Evolutionary conservation across 2,329 filamentous ascomycete genomes (phyloP), one percentile per base, ranked within the genome.

Genomic region (Exophiala sp.): DNA sequence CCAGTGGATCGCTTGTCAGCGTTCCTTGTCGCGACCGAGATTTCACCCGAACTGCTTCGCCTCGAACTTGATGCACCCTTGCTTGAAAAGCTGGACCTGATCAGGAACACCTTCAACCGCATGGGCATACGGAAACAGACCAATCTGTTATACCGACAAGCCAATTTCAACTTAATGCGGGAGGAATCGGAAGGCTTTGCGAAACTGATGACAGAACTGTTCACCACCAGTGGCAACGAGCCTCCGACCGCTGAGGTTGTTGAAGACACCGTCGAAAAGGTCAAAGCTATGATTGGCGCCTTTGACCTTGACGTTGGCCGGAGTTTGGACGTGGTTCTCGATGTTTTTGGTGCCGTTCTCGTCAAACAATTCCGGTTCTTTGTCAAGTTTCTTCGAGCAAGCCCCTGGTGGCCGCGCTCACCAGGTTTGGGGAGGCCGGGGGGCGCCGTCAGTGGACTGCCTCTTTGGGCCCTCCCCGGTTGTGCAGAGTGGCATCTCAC

Each of bases 121-220:
- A 81, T 93, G 64, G 85, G 85, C 13, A 89, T 95, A 58, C 83
- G 91, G 48, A 89, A 94, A 63, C 86, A 90, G 42, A 98, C 93
- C 6, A 95, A 96, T 61, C 76, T 93, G 3, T 78, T 98, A 0
- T 98, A 98, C 67, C 85, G 90, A 53, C 93, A 97, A 68, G 88
- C 91, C 11, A 97, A 95, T 67, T 97, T 95, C 73, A 98, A 98
- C 63, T 73, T 98, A 6, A 74, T 98, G 16, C 83, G 93, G 38
- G 93, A 98, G 70, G 93, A 98, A 68, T 88, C 88, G 0, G 93
- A 98, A 69, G 93, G 94, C 34, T 98, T 95, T 65, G 90, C 93
- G 0, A 98, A 98, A 67, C 80, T 98, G 40, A 82, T 95, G 53
- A 96, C 91, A 0, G 93, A 98, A 66, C 82, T 97, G 24, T 98